Evolutionary conservation across 208 protist species (phyloP), one percentile per base, ranked within the genome.

Genomic region (Naegleria gruberi): DNA sequence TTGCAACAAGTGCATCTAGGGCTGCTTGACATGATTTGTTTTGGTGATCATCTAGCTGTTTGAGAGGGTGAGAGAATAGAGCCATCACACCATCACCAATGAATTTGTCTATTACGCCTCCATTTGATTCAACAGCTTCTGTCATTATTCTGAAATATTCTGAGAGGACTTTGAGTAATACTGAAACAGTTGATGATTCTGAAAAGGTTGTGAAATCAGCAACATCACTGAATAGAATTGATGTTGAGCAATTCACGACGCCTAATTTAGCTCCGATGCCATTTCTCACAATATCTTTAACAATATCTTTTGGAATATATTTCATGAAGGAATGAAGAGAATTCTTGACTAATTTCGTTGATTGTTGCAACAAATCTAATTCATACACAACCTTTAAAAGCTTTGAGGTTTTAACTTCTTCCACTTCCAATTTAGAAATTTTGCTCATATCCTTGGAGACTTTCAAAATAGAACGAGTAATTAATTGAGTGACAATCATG

Each of bases 211-310:
- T 90, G 42, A 90, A 90, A 43, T 55, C 46, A 17, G 10, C 34
- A 65, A 90, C 82, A 90, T 90, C 88, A 8, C 34, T 43, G 42
- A 90, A 90, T n/a, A 90, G 42, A 8, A 90, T 23, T 42, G 84
- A 42, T 6, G 30, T 37, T 17, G 4, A 10, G 8, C 30, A 30
- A 19, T 8, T 42, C 2, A 51, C 30, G 26, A 87, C 43, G 37
- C 44, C 83, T 19, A 87, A 4, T 55, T 87, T 45, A 34, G 41
- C 44, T 23, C 7, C n/a, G 6, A 23, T 26, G 10, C 83, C 34
- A 30, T 30, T 41, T 55, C 26, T 34, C 4, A 87, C 44, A 55
- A 55, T 55, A 41, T 19, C 34, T 40, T 55, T 87, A 0, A 87
- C 44, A 55, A 87, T 55, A 23, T 45, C 83, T 46, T 10, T 10